Evolutionary conservation across 2,329 filamentous ascomycete genomes (phyloP), one percentile per base, ranked within the genome.

Genomic region (Cordyceps pruinosa): DNA sequence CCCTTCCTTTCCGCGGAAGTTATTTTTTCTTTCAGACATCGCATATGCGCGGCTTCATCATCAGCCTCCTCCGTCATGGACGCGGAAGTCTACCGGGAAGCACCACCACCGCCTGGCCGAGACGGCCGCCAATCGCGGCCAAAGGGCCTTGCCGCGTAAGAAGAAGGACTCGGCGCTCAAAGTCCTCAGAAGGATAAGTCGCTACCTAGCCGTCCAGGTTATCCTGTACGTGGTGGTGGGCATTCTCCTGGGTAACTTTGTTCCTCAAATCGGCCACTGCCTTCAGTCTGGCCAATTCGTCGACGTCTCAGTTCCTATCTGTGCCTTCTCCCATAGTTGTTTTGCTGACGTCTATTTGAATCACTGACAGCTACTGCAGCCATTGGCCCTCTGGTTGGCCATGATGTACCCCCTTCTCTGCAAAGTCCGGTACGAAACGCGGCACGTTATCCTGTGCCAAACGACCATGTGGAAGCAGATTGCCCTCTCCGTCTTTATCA

Each of bases 371-470:
- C 5, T 15, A 2, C 2, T 32, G 13, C 19, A 86, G 87, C 87
- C 1, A 73, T 90, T 48, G 88, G 88, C 0, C 74, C 91, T n/a
- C n/a, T n/a, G n/a, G 2, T 77, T 92, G 1, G 82, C 90, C 41
- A 91, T 92, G 88, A 92, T 92, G 87, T 91, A 90, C 66, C 88
- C 88, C 0, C 91, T 91, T 59, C 75, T 91, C 1, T 90, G 87
- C 76, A 90, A 90, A 69, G 85, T 91, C 12, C 80, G 81, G 39
- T 90, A 82, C 71, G 88, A 91, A 68, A 81, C 80, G 0, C 70
- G 91, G 28, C 87, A 89, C 68, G 73, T 79, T 5, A 73, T 87
- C 3, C 79, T 90, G 59, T 67, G 71, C 5, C 73, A 80, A 12
- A 75, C 76, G 10, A 72, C 74, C 1, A 73, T 91, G 3, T 91